phyloP scores from a whole-genome alignment of 192 early-diverging fungal genomes.

The Nowakowskiella sp. region DNA sequence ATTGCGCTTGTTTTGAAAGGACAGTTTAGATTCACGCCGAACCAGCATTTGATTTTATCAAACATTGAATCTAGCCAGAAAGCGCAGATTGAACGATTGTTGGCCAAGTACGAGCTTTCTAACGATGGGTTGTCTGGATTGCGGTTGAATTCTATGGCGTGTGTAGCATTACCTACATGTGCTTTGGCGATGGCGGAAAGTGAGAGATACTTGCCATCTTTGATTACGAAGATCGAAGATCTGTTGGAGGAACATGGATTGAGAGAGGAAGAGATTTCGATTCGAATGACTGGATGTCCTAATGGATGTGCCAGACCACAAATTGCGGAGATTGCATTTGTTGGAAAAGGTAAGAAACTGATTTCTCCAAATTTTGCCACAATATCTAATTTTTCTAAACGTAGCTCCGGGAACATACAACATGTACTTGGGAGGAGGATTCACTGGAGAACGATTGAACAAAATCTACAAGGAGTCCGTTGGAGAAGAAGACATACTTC shows the following conservation, averaged over 20 bases:
- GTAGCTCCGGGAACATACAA: conserved; percentile 86
- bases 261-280: conserved; percentile 80
- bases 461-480: conserved; percentile 88
- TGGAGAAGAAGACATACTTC: conserved; percentile 80
- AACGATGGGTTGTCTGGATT: conserved; percentile 77
- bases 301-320: conserved; percentile 94
- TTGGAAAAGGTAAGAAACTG: conserved; percentile 62
- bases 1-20: conserved; percentile 55
- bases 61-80: conserved; percentile 66
- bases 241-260: conserved; percentile 75
- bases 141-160: conserved; percentile 88
- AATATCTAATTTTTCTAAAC: conserved; percentile 5
- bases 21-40: conserved; percentile 82
- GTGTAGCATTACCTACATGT: conserved; percentile 93
- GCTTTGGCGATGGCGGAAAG: conserved; percentile 94
- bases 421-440: conserved; percentile 87
- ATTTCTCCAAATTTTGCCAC: conserved; percentile 5
- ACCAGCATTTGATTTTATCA: conserved; percentile 84
- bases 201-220: conserved; percentile 85
- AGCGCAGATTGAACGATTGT: conserved; percentile 32
- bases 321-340: conserved; percentile 89
- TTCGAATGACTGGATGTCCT: conserved; percentile 98
- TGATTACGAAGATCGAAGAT: conserved; percentile 72
- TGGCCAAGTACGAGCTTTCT: conserved; percentile 65
- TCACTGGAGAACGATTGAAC: conserved; percentile 76